Percentiles rank a stretch among this genome's conserved stretches.
Conservation (phyloP, 495 filamentous ascomycete genomes). For the Talaromyces borbonicus region DNA sequence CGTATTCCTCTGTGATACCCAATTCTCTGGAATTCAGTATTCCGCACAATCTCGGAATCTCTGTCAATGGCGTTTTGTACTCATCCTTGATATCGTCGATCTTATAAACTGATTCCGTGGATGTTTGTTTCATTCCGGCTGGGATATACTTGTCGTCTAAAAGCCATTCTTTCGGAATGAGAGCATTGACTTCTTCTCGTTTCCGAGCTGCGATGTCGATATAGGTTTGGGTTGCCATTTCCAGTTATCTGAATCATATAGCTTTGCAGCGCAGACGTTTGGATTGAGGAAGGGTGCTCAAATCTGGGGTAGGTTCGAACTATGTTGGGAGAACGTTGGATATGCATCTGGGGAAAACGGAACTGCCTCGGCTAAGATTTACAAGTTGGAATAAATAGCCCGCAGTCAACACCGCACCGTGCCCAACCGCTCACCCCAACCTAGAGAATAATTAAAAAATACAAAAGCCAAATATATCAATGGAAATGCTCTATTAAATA, state of each 20-base stretch:
- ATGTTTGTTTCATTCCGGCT: slow-evolving; percentile 25
- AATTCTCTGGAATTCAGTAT: neutral
- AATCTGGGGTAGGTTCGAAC: too few relatives aligned
- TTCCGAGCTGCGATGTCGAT: slow-evolving; percentile 33
- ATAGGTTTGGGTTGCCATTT: slow-evolving; percentile 15
- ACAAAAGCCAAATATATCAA: neutral
- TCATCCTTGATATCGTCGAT: slow-evolving; percentile 14
- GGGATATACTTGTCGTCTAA: slow-evolving; percentile 25
- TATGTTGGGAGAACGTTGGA: too few relatives aligned
- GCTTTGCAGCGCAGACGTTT: neutral
- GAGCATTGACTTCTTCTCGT: slow-evolving; percentile 32
- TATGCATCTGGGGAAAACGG: too few relatives aligned
- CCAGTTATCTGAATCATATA: neutral
- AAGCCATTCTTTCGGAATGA: slow-evolving; percentile 39
- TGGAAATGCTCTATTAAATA: slow-evolving; percentile 3
- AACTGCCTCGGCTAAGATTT: too few relatives aligned
- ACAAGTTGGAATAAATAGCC: too few relatives aligned
- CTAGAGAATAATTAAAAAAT: too few relatives aligned
- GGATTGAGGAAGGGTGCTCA: too few relatives aligned
- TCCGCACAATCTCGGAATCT: slow-evolving; percentile 2
- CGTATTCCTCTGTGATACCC: neutral
- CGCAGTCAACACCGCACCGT: too few relatives aligned
- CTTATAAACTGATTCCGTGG: slow-evolving; percentile 30
- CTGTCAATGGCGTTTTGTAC: neutral
- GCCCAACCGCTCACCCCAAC: too few relatives aligned